These are phyloP conservation scores for Aspergillus flavus DNA, from an alignment of 2,329 filamentous ascomycete species.

Conservation along the genomic window DNA sequence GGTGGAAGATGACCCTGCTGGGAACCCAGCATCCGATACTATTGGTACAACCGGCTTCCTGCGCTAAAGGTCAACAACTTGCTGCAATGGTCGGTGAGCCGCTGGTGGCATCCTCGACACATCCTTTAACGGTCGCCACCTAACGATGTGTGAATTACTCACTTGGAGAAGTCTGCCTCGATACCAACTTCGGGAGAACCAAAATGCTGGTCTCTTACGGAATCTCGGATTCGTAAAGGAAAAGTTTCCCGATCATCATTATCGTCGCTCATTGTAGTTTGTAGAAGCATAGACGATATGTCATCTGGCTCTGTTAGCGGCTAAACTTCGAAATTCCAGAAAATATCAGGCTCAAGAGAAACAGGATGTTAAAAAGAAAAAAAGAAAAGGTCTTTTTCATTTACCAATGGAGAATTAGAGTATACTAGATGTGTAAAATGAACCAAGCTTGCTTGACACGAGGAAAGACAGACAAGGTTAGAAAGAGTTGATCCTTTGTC, in stretches of 20 bases:
- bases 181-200: conserved; percentile 5
- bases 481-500: background rate
- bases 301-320: conserved; percentile 22
- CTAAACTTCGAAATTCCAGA: background rate
- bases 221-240: conserved; percentile 18
- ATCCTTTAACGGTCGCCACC: background rate
- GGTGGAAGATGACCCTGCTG: conserved; percentile 16
- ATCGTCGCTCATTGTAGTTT: conserved; percentile 24
- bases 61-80: conserved; percentile 11
- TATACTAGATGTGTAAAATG: background rate
- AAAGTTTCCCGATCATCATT: conserved; percentile 19
- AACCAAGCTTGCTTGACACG: background rate
- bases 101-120: background rate
- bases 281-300: conserved; percentile 18
- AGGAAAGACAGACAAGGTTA: background rate
- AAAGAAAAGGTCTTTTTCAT: background rate
- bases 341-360: background rate
- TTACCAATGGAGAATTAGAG: background rate
- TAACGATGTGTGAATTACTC: conserved; percentile 7
- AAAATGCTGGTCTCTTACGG: conserved; percentile 7
- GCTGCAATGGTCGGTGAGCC: background rate
- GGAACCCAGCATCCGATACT: conserved; percentile 18
- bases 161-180: conserved; percentile 15
- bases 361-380: background rate
- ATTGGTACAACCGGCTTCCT: conserved; percentile 17